Percentiles rank a stretch among this genome's conserved stretches.
Evolutionary conservation across 306 rosid species (phyloP).

Genomic region (Prunus dulcis): DNA sequence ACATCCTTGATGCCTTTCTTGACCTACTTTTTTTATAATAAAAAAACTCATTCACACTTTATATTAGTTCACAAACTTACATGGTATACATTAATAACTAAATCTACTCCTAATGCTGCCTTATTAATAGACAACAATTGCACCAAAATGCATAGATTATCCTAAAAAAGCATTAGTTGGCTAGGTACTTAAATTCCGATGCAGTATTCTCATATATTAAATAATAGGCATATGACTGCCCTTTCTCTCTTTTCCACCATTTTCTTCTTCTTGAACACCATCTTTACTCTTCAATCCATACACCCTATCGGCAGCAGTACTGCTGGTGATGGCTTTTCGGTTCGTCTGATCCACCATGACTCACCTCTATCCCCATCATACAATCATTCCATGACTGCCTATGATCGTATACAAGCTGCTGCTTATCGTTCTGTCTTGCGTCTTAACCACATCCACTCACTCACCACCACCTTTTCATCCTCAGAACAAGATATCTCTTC

Average conservation of each 20-base stretch:
- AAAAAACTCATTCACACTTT: too few relatives aligned
- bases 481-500: not conserved
- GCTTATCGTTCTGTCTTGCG: conserved; percentile 11
- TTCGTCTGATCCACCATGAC: conserved; percentile 21
- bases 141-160: not conserved
- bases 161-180: not conserved
- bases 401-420: conserved; percentile 9
- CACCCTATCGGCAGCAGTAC: not conserved
- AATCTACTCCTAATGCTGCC: too few relatives aligned
- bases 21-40: too few relatives aligned
- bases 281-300: not conserved
- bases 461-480: not conserved
- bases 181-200: not conserved
- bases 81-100: not conserved
- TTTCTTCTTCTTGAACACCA: not conserved
- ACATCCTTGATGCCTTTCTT: not conserved
- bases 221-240: not conserved
- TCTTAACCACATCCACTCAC: conserved; percentile 1
- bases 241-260: not conserved
- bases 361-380: conserved; percentile 23
- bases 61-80: not conserved
- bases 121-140: too few relatives aligned
- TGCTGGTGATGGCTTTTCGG: conserved; percentile 11
- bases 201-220: not conserved
- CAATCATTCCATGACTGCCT: conserved; percentile 10